Conservation (phyloP, 2,329 filamentous ascomycete genomes). For the Penicillium aurantiogriseum region DNA sequence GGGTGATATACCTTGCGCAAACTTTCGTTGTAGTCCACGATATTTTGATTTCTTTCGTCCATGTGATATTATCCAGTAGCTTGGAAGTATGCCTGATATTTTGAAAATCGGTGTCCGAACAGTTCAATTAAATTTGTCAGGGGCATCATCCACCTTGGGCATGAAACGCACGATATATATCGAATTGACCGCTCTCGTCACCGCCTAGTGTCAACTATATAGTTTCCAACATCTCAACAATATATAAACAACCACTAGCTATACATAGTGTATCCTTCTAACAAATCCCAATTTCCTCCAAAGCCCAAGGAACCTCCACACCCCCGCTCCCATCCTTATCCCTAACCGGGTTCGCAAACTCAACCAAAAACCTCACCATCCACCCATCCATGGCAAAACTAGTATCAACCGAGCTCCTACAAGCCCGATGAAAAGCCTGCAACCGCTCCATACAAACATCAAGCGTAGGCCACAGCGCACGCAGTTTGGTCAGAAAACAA, state of each 20-base stretch:
- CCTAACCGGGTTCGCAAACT: constrained; percentile 18
- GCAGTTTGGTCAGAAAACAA: constrained; percentile 43
- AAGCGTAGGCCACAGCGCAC: constrained; percentile 44
- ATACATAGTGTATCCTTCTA: background rate
- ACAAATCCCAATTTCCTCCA: constrained; percentile 2
- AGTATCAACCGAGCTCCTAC: constrained; percentile 37
- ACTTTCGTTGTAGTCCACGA: constrained; percentile 20
- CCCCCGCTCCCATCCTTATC: background rate
- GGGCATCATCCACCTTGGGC: background rate
- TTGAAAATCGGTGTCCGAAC: background rate
- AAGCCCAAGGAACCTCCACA: background rate
- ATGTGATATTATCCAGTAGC: background rate
- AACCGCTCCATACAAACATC: constrained; percentile 42
- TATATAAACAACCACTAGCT: too few species aligned
- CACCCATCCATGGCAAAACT: constrained; percentile 45
- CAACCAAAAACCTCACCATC: constrained; percentile 41
- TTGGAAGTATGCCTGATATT: background rate
- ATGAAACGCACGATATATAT: background rate
- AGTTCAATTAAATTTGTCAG: background rate
- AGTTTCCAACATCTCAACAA: too few species aligned
- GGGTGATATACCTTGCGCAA: constrained; percentile 17
- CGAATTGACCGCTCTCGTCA: background rate
- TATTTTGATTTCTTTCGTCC: background rate
- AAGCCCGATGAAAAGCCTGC: constrained; percentile 45
- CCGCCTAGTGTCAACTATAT: background rate